Evolutionary conservation across 805 yeast genomes (phyloP).

Genomic region (Metschnikowia gruessii): DNA sequence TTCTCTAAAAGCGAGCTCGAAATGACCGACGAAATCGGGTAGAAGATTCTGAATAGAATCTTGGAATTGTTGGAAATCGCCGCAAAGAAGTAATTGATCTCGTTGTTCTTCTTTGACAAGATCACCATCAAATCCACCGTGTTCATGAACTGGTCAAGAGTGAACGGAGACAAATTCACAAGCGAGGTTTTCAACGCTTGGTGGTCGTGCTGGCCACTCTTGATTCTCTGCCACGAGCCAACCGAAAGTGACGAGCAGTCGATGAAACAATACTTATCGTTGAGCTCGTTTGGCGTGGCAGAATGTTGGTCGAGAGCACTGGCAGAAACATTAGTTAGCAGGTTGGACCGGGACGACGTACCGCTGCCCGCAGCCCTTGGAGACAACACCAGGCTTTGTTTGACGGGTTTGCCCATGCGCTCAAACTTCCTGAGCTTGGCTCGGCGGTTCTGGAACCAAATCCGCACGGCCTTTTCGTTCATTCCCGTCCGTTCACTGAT

Average conservation of each 20-base stretch:
- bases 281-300: constrained; percentile 49
- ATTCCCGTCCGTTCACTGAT: constrained; percentile 72
- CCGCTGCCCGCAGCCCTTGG: constrained; percentile 15
- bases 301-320: constrained; percentile 11
- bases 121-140: constrained; percentile 71
- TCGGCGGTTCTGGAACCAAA: constrained; percentile 90
- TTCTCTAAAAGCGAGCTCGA: constrained; percentile 56
- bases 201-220: constrained; percentile 54
- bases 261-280: constrained; percentile 68
- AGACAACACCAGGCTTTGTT: constrained; percentile 8
- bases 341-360: constrained; percentile 26
- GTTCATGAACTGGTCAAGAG: constrained; percentile 60
- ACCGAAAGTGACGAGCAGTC: constrained; percentile 69
- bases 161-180: constrained; percentile 63
- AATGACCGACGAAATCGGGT: constrained; percentile 58
- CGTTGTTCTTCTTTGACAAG: constrained; percentile 65
- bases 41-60: constrained; percentile 69
- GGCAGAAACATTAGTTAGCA: constrained; percentile 14
- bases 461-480: constrained; percentile 85
- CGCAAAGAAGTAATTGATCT: constrained; percentile 74
- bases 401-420: constrained; percentile 34
- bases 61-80: constrained; percentile 67
- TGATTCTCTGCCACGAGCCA: constrained; percentile 78
- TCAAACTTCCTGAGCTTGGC: constrained; percentile 72
- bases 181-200: constrained; percentile 43